These are phyloP conservation scores for Hypomontagnella submonticulosa DNA, from an alignment of 495 filamentous ascomycete genomes.

Conservation along the genomic window DNA sequence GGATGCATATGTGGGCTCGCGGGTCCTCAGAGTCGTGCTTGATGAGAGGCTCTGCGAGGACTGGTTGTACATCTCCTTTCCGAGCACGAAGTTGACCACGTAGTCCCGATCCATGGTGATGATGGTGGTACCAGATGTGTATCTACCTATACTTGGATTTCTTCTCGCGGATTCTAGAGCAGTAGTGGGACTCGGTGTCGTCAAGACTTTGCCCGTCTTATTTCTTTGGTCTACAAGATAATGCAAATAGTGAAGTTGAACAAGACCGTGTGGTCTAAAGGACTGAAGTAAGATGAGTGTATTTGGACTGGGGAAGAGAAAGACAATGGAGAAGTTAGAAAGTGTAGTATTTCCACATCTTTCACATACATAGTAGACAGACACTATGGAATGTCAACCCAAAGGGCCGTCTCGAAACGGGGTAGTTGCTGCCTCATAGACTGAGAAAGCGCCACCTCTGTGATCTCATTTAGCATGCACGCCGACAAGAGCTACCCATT, in stretches of 20 bases:
- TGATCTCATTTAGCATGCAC: too few relatives aligned
- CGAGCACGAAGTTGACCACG: slow-evolving; percentile 19
- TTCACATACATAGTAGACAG: too few relatives aligned
- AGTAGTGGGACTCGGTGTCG: too few relatives aligned
- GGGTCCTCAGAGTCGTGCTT: slow-evolving; percentile 1
- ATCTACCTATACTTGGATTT: too few relatives aligned
- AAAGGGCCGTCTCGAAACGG: too few relatives aligned
- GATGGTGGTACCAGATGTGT: neutral
- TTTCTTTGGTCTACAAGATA: slow-evolving; percentile 21
- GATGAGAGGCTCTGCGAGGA: slow-evolving; percentile 3
- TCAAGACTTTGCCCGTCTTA: neutral
- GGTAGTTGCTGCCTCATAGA: too few relatives aligned
- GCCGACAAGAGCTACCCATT: too few relatives aligned
- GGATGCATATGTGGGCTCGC: neutral
- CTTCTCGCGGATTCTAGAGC: too few relatives aligned
- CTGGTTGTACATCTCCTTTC: slow-evolving; percentile 20
- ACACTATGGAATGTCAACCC: too few relatives aligned
- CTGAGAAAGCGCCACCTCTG: too few relatives aligned
- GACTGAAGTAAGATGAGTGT: slow-evolving; percentile 16
- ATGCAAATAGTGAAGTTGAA: slow-evolving; percentile 28
- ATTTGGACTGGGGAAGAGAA: neutral
- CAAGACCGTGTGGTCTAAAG: slow-evolving; percentile 1
- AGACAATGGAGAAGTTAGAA: neutral
- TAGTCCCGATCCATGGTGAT: slow-evolving; percentile 24
- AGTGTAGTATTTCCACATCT: neutral